Percentiles rank a stretch among this genome's conserved stretches.
phyloP scores from a whole-genome alignment of 2,329 filamentous ascomycete genomes.

The Onygenales sp. region DNA sequence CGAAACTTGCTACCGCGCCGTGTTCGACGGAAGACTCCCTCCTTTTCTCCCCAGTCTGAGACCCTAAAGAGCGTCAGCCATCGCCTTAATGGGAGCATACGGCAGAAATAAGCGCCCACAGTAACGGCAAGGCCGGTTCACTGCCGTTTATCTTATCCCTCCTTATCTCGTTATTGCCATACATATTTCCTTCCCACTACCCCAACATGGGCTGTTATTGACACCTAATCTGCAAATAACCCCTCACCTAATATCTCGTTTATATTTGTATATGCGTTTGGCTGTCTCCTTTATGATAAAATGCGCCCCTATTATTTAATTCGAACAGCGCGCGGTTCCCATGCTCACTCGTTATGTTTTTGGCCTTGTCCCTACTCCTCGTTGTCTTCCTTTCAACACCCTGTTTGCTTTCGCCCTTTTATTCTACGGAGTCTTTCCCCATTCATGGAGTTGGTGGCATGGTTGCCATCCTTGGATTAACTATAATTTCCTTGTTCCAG shows the following conservation, averaged over 20 bases:
- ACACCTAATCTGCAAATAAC: background rate
- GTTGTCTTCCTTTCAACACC: background rate
- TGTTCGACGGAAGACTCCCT: slow-evolving; percentile 26
- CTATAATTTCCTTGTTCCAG: background rate
- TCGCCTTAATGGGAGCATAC: slow-evolving; percentile 30
- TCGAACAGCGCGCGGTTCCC: background rate
- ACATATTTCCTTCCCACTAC: background rate
- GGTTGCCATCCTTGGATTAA: background rate
- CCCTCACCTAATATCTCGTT: background rate
- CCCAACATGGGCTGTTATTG: background rate
- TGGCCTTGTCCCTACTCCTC: background rate
- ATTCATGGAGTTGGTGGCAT: background rate
- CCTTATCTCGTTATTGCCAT: background rate
- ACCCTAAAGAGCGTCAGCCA: slow-evolving; percentile 27
- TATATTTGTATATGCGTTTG: background rate
- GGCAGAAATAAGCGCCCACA: slow-evolving; percentile 20
- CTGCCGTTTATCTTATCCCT: background rate
- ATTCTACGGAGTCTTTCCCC: background rate
- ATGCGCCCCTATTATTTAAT: background rate
- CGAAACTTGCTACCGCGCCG: slow-evolving; percentile 13
- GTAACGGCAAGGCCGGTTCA: background rate
- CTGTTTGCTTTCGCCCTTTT: slow-evolving; percentile 3
- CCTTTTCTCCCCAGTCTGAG: slow-evolving; percentile 22
- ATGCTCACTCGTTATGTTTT: background rate
- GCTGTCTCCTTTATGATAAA: background rate